Evolutionary conservation across 2,329 filamentous ascomycete species (phyloP).

Genomic region (Aspergillus oerlinghausenensis): DNA sequence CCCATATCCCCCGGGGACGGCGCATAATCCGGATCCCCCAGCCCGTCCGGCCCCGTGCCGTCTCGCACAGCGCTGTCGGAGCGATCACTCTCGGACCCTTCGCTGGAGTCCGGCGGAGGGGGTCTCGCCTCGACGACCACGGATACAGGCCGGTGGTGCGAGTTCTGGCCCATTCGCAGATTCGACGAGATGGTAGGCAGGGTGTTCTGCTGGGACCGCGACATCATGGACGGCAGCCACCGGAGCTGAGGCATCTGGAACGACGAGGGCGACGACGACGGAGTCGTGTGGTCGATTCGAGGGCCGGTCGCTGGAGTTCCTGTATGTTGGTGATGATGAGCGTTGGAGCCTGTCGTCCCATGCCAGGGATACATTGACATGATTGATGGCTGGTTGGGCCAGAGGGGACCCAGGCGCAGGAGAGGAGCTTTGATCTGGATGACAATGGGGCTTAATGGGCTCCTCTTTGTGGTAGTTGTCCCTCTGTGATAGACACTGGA

Average conservation of each 20-base stretch:
- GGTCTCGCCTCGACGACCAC: conserved; percentile 13
- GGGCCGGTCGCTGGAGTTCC: conserved; percentile 3
- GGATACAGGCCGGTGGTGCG: conserved; percentile 7
- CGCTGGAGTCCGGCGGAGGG: conserved; percentile 8
- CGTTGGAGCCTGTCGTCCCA: conserved; percentile 5
- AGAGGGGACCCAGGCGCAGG: background rate
- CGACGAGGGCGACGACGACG: conserved; percentile 11
- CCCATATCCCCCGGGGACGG: conserved; percentile 9
- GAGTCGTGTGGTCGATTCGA: conserved; percentile 9
- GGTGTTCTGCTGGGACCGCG: conserved; percentile 13
- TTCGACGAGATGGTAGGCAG: conserved; percentile 17
- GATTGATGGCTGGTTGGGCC: background rate
- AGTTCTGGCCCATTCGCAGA: conserved; percentile 9
- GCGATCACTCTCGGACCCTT: conserved; percentile 14
- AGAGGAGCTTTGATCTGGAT: background rate
- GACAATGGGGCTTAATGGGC: background rate
- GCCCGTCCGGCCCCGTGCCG: conserved; percentile 5
- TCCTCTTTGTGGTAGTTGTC: background rate
- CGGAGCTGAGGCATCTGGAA: conserved; percentile 21
- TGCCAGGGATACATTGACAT: conserved; percentile 18
- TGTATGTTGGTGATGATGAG: background rate
- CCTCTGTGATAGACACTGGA: background rate
- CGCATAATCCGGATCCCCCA: conserved; percentile 14
- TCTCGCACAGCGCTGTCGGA: conserved; percentile 11
- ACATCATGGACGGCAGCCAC: conserved; percentile 23